phyloP scores from a whole-genome alignment of 2,329 filamentous ascomycete genomes.

The Aureobasidium sp. region DNA sequence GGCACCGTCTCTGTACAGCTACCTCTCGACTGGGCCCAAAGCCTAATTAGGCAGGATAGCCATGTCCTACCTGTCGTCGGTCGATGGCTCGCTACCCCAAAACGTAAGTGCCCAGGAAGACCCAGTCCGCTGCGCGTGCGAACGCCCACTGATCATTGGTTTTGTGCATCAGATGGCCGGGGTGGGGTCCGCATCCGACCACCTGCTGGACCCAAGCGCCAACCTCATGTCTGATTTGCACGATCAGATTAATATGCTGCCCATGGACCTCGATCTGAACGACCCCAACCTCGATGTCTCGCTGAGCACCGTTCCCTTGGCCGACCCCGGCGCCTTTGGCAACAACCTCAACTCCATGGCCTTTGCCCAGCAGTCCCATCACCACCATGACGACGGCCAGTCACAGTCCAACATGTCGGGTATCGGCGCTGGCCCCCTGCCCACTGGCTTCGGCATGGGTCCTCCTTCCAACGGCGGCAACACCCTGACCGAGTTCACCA shows the following conservation, averaged over 20 bases:
- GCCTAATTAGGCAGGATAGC: not conserved
- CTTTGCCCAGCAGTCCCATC: slow-evolving; percentile 18
- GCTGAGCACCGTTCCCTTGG: slow-evolving; percentile 20
- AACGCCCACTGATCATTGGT: slow-evolving; percentile 9
- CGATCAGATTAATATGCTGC: slow-evolving; percentile 35
- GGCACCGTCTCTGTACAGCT: slow-evolving; percentile 1
- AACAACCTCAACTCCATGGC: slow-evolving; percentile 21
- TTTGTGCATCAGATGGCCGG: slow-evolving; percentile 22
- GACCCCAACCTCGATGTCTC: slow-evolving; percentile 29
- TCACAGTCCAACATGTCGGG: slow-evolving; percentile 33
- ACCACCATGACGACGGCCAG: slow-evolving; percentile 4
- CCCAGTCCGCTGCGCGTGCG: not conserved
- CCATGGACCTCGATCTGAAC: slow-evolving; percentile 36
- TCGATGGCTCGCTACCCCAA: slow-evolving; percentile 13
- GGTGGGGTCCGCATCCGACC: slow-evolving; percentile 22
- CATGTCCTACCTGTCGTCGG: slow-evolving; percentile 13
- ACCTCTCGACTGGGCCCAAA: not conserved
- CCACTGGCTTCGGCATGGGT: slow-evolving; percentile 46
- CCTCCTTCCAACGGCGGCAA: slow-evolving; percentile 40
- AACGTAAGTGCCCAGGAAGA: slow-evolving; percentile 10
- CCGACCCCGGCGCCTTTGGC: slow-evolving; percentile 24
- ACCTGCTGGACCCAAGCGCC: slow-evolving; percentile 26
- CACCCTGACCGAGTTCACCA: slow-evolving; percentile 59
- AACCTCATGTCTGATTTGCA: slow-evolving; percentile 37
- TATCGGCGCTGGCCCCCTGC: slow-evolving; percentile 49